phyloP scores from a whole-genome alignment of 805 yeast genomes.

The Danielozyma ontarioensis region DNA sequence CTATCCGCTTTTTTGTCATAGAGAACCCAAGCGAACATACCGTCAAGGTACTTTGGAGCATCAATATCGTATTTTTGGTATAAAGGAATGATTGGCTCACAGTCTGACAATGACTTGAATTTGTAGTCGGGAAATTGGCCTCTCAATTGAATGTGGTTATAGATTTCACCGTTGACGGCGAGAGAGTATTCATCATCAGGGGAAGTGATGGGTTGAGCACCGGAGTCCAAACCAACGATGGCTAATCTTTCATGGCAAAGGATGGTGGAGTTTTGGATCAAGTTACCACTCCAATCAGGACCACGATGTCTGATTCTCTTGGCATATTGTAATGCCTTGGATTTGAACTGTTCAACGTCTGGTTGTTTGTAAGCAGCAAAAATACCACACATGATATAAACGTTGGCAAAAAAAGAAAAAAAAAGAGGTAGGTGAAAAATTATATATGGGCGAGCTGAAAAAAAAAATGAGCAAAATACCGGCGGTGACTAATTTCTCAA shows the following conservation, averaged over 20 bases:
- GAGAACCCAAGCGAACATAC: constrained; percentile 95
- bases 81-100: constrained; percentile 96
- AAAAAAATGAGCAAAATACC: no score
- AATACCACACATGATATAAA: constrained; percentile 84
- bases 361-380: constrained; percentile 87
- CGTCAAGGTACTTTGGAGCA: constrained; percentile 90
- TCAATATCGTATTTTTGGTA: constrained; percentile 82
- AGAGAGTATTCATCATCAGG: constrained; percentile 67
- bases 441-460: no score
- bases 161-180: constrained; percentile 96
- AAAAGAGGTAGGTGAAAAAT: not conserved
- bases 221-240: constrained; percentile 94
- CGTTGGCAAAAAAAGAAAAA: not conserved
- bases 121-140: constrained; percentile 64
- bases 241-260: constrained; percentile 95
- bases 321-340: constrained; percentile 82
- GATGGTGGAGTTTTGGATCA: constrained; percentile 70
- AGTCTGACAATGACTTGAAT: constrained; percentile 85
- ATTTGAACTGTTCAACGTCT: constrained; percentile 74
- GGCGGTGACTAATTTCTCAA: no score
- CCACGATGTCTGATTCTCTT: constrained; percentile 98
- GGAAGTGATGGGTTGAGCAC: constrained; percentile 95
- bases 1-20: constrained; percentile 84
- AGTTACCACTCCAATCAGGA: constrained; percentile 98
- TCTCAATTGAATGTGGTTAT: constrained; percentile 91